Conservation (phyloP, 495 filamentous ascomycete genomes). For the Cercophora newfieldiana region DNA sequence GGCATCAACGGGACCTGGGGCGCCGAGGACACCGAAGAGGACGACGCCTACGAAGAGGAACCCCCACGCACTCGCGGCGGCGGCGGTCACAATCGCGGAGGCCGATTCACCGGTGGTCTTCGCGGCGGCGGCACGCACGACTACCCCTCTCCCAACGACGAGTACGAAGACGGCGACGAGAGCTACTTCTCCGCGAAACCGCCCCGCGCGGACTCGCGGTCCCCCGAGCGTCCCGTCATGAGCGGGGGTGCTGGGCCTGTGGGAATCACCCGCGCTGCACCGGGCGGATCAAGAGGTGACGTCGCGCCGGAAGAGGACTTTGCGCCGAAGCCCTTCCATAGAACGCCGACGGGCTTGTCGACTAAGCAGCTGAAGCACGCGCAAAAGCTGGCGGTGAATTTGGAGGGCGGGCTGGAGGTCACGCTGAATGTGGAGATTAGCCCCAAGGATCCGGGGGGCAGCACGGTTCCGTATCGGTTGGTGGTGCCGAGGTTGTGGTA, state of each 20-base stretch:
- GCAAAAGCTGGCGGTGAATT: constrained; percentile 51
- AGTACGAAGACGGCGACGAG: constrained; percentile 47
- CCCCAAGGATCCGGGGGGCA: constrained; percentile 80
- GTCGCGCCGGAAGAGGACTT: constrained; percentile 23
- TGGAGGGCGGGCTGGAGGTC: constrained; percentile 79
- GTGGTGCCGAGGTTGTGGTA: constrained; percentile 76
- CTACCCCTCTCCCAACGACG: constrained; percentile 31
- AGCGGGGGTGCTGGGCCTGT: constrained; percentile 18
- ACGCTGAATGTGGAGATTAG: constrained; percentile 84
- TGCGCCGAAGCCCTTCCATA: constrained; percentile 58
- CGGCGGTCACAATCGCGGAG: constrained; percentile 12
- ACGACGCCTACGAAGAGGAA: constrained; percentile 28
- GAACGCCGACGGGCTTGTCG: constrained; percentile 69
- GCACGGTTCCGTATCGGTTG: constrained; percentile 81
- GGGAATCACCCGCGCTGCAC: constrained; percentile 20
- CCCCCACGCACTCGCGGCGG: constrained; percentile 6
- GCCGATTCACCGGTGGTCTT: constrained; percentile 23
- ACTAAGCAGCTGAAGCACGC: constrained; percentile 55
- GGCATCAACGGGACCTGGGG: constrained; percentile 56
- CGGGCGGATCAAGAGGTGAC: constrained; percentile 15
- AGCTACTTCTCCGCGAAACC: constrained; percentile 41
- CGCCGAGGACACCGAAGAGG: constrained; percentile 39
- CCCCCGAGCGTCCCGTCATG: constrained; percentile 14
- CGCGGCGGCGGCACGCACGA: constrained; percentile 38
- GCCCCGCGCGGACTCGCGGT: neutral